Base-by-base conservation (phyloP, 2,329 filamentous ascomycete species). In the Plenodomus tracheiphilus region DNA sequence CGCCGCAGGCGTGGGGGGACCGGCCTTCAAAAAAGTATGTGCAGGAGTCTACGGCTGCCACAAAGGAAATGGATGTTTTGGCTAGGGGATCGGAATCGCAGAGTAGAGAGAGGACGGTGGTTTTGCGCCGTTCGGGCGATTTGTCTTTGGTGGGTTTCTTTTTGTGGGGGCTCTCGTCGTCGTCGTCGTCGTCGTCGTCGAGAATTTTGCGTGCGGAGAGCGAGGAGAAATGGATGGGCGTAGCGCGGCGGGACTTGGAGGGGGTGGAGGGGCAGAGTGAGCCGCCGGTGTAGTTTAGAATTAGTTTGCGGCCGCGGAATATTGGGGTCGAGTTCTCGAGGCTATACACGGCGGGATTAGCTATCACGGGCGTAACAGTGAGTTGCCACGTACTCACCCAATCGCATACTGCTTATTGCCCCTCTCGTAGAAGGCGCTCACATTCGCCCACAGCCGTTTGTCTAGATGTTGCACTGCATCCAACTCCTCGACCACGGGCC, bases 21-120 rank as follows among this genome's bases (percentile, higher is more conserved):
- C 93, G 88, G 41, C 92, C 87, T 72, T 97, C 92, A 76, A 99
- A 99, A 74, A 96, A 89, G 75, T 97, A 99, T 22, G 90, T 85
- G 79, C 94, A 99, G 51, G 95, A 87, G 68, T 97, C 92, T 35
- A 89, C 87, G 5, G 92, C 87, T 50, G 89, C 90, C 50, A 97
- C 87, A 70, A 96, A 99, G 17, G 89, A 91, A 32, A 94, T 79
- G 4, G 83, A 81, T 3, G 91, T 86, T 35, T 83, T 80, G 4
- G 83, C 82, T 1, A 86, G 78, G 1, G 89, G 85, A 62, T 97
- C 91, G 54, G 84, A 85, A 69, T 97, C 92, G 78, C 94, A 99
- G 58, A 94, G 86, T 70, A 97, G 93, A 19, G 91, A 94, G 73
- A 99, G 91, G 49, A 92, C 86, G 11, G 92, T 88, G 2, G 90